Evolutionary conservation across 352 stramenopile species (phyloP), one percentile per base, ranked within the genome.

Genomic region (Phytophthora boehmeriae): DNA sequence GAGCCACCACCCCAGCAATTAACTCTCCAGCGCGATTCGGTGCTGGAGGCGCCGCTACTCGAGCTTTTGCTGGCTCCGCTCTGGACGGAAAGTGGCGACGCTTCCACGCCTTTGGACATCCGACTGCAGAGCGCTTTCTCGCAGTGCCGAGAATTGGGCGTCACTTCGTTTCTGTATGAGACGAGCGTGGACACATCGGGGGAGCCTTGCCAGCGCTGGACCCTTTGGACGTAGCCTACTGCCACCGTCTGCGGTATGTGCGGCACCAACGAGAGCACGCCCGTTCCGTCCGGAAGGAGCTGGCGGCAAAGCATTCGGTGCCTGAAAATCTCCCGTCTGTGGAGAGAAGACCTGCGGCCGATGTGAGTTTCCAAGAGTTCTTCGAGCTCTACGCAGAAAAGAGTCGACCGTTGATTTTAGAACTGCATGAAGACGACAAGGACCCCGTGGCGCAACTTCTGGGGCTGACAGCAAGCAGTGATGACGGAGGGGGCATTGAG

Each of bases 321-420:
- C n/a, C 5, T 41, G 47, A 28, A 27, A 28, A 1, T 14, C 8
- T 1, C 38, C 66, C 34, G n/a, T 6, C 20, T 11, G 54, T 88
- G 2, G 54, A 71, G 1, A 54, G 27, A 23, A 68, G 49, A 34
- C 16, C 28, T 8, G 55, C 35, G 0, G 32, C 59, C 1, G 59
- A 78, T 3, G 8, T 89, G n/a, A 72, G 63, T 36, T 80, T 87
- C 35, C 76, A 92, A 51, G 68, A 71, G 42, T 92, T 92, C 61
- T 88, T 92, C 45, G 76, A 88, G 60, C 65, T 63, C 32, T 89
- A 76, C 49, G 78, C 75, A 3, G 70, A 76, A 65, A 54, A 59
- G 8, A 20, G 46, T 16, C 43, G 41, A 16, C 76, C 82, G 1
- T 54, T 86, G 19, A 19, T 91, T 38, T 52, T 89, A 17, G 51